Evolutionary conservation across 2,329 filamentous ascomycete species (phyloP).

Genomic region (Karstenula rhodostoma): DNA sequence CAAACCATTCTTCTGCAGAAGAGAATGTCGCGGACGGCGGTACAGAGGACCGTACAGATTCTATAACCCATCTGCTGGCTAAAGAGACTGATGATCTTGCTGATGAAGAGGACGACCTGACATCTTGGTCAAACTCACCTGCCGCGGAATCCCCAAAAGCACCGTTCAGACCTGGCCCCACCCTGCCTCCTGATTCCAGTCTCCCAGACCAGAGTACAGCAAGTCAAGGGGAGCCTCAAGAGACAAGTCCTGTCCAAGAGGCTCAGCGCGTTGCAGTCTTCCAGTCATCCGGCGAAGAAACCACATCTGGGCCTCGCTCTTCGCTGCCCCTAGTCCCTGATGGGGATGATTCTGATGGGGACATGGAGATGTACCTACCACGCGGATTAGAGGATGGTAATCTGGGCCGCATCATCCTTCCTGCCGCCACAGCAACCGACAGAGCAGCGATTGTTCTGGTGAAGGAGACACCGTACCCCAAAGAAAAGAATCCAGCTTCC

Average conservation of each 20-base stretch:
- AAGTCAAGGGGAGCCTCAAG: not conserved
- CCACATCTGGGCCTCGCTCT: conserved; percentile 21
- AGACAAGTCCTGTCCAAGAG: not conserved
- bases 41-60: not conserved
- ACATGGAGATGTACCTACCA: conserved; percentile 45
- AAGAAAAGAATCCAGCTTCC: conserved; percentile 22
- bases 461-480: conserved; percentile 39
- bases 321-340: conserved; percentile 25
- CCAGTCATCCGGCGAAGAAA: conserved; percentile 23
- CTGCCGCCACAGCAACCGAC: not conserved
- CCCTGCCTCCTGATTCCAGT: conserved; percentile 44
- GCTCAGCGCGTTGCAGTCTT: conserved; percentile 7
- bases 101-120: conserved; percentile 15
- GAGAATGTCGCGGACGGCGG: not conserved
- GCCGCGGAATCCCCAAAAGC: conserved; percentile 28
- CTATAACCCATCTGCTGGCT: not conserved
- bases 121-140: conserved; percentile 33
- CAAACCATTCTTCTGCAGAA: not conserved
- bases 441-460: conserved; percentile 34
- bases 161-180: conserved; percentile 13
- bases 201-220: conserved; percentile 10
- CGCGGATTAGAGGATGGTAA: conserved; percentile 38
- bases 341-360: conserved; percentile 30
- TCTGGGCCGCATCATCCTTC: not conserved
- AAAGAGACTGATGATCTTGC: conserved; percentile 4